Evolutionary conservation across 1,284 basidiomycete genomes (phyloP).

Genomic region (Rhizopogon hawkerae): DNA sequence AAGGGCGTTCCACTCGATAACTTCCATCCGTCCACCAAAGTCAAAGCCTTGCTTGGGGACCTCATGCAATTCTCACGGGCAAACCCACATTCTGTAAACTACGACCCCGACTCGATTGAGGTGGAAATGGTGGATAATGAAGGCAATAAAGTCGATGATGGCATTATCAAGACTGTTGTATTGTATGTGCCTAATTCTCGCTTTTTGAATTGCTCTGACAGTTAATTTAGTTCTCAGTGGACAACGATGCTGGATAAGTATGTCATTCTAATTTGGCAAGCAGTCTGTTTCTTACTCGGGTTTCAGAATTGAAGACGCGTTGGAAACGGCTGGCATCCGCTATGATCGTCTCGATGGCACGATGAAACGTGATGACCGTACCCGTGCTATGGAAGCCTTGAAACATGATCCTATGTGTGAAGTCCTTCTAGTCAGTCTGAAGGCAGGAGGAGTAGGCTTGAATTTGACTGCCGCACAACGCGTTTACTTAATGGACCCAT

Average conservation of each 20-base stretch:
- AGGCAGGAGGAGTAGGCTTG: slow-evolving; percentile 94
- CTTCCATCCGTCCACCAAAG: slow-evolving; percentile 77
- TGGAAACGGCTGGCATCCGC: slow-evolving; percentile 71
- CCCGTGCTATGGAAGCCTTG: slow-evolving; percentile 81
- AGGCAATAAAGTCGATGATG: slow-evolving; percentile 62
- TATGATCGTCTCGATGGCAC: slow-evolving; percentile 92
- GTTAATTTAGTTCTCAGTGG: slow-evolving; percentile 75
- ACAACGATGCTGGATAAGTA: slow-evolving; percentile 92
- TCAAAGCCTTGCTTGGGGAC: slow-evolving; percentile 70
- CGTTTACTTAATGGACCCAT: slow-evolving; percentile 92
- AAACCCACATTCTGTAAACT: slow-evolving; percentile 82
- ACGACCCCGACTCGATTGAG: slow-evolving; percentile 63
- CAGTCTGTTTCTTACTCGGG: slow-evolving; percentile 11
- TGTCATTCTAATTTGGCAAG: slow-evolving; percentile 19
- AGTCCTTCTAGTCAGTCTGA: slow-evolving; percentile 89
- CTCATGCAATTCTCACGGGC: slow-evolving; percentile 66
- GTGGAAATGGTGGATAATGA: slow-evolving; percentile 67
- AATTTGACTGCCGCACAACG: slow-evolving; percentile 90
- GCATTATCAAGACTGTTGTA: slow-evolving; percentile 79
- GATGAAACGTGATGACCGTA: slow-evolving; percentile 92
- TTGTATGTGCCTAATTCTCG: slow-evolving; percentile 51
- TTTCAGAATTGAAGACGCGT: slow-evolving; percentile 77
- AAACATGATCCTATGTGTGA: slow-evolving; percentile 80
- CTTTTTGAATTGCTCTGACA: slow-evolving; percentile 14
- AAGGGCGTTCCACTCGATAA: slow-evolving; percentile 50